Conservation (phyloP, 2,329 filamentous ascomycete species). For the Cercospora sp. region DNA sequence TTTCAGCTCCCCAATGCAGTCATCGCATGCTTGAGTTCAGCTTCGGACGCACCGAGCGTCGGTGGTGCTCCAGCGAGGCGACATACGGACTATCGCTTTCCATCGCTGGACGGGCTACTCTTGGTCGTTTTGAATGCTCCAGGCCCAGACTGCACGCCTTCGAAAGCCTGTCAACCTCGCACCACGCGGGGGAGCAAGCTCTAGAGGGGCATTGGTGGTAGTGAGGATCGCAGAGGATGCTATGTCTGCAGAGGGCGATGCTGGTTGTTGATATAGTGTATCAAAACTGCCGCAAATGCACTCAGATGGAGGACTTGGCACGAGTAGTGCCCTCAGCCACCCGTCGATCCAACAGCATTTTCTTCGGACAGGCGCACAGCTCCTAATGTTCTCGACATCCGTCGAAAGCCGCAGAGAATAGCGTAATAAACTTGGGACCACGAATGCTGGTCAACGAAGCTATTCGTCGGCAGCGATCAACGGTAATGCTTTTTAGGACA, state of each 20-base stretch:
- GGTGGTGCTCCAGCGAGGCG: neutral
- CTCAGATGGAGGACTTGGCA: neutral
- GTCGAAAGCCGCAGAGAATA: neutral
- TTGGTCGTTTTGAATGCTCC: neutral
- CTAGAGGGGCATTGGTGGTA: neutral
- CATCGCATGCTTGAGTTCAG: neutral
- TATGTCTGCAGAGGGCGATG: neutral
- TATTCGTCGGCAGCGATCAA: neutral
- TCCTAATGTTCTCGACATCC: neutral
- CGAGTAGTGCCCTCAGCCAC: neutral
- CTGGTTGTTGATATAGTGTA: neutral
- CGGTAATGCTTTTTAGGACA: too few relatives aligned
- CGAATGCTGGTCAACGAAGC: too few relatives aligned
- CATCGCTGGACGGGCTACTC: neutral
- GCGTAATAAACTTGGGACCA: neutral
- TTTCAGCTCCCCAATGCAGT: neutral
- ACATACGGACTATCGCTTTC: neutral
- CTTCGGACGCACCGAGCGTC: neutral
- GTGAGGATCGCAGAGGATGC: neutral
- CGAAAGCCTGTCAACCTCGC: too few relatives aligned
- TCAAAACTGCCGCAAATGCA: neutral
- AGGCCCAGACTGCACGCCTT: neutral
- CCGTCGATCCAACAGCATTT: neutral
- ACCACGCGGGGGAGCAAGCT: neutral
- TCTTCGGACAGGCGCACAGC: neutral